These are phyloP conservation scores for Suhomyces sp. DNA, from an alignment of 805 yeast species.

Conservation along the genomic window DNA sequence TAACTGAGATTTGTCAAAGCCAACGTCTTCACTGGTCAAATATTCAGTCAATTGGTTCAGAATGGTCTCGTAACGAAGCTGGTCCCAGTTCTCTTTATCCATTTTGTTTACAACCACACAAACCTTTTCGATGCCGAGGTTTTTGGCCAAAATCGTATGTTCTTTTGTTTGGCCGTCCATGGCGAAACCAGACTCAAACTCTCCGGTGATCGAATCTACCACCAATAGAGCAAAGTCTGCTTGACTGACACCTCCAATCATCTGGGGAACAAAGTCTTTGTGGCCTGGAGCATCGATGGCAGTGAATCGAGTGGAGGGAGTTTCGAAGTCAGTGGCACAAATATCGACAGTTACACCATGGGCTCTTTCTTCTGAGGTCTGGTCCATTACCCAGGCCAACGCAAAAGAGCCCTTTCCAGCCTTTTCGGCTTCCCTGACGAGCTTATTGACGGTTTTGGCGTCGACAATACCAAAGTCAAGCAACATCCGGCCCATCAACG, in stretches of 20 bases:
- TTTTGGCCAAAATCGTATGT: constrained; percentile 66
- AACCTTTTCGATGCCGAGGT: constrained; percentile 59
- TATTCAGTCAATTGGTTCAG: constrained; percentile 47
- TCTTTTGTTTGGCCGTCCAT: constrained; percentile 76
- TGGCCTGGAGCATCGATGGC: constrained; percentile 88
- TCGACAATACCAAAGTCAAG: constrained; percentile 68
- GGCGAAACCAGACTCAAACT: constrained; percentile 67
- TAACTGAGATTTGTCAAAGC: constrained; percentile 42
- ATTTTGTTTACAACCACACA: constrained; percentile 69
- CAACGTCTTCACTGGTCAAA: constrained; percentile 48
- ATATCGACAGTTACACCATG: constrained; percentile 81
- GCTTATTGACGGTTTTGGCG: constrained; percentile 58
- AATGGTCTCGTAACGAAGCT: constrained; percentile 52
- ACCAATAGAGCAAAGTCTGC: constrained; percentile 75
- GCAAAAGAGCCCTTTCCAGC: constrained; percentile 79
- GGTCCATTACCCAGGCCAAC: constrained; percentile 83
- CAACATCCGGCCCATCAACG: constrained; percentile 70
- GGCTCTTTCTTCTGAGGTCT: constrained; percentile 68
- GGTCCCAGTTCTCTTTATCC: constrained; percentile 60
- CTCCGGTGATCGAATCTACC: constrained; percentile 62
- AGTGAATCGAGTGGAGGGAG: constrained; percentile 52
- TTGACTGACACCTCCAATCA: constrained; percentile 80
- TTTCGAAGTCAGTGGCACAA: constrained; percentile 65
- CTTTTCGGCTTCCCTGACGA: constrained; percentile 60
- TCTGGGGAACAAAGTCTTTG: constrained; percentile 76